These are phyloP conservation scores for Suillus americanus DNA, from an alignment of 768 basidiomycete genomes.

Conservation along the genomic window DNA sequence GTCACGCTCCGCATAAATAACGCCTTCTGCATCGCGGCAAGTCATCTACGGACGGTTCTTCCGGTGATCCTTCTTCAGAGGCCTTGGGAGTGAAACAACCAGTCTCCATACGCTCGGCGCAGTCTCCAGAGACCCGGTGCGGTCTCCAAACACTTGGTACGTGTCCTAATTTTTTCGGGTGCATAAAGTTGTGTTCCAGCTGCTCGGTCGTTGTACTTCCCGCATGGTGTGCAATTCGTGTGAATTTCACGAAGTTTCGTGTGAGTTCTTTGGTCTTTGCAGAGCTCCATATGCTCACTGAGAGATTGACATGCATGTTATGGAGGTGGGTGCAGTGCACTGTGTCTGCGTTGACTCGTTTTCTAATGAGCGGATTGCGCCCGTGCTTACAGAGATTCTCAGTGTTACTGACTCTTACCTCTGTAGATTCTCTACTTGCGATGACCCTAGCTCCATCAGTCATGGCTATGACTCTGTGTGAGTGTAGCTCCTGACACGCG, in stretches of 20 bases:
- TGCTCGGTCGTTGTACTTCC: neutral
- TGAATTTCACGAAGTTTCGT: neutral
- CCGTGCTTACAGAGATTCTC: neutral
- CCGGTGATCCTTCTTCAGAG: neutral
- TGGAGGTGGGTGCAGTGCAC: neutral
- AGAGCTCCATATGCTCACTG: neutral
- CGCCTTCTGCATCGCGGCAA: neutral
- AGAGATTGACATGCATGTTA: neutral
- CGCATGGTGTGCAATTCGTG: neutral
- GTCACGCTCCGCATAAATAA: constrained; percentile 1
- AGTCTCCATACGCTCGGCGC: neutral
- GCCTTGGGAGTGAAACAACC: neutral
- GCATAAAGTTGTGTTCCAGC: neutral
- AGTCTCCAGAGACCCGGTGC: neutral
- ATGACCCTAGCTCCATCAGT: neutral
- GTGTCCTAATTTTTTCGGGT: neutral
- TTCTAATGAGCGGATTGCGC: neutral
- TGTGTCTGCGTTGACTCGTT: neutral
- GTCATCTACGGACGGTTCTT: neutral
- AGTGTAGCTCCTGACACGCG: neutral
- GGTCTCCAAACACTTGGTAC: neutral
- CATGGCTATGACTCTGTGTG: neutral
- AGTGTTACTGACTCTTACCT: neutral
- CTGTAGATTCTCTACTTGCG: neutral
- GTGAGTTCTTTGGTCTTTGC: neutral